These are phyloP conservation scores for Ramularia endophylla DNA, from an alignment of 2,329 filamentous ascomycete genomes.

Conservation along the genomic window DNA sequence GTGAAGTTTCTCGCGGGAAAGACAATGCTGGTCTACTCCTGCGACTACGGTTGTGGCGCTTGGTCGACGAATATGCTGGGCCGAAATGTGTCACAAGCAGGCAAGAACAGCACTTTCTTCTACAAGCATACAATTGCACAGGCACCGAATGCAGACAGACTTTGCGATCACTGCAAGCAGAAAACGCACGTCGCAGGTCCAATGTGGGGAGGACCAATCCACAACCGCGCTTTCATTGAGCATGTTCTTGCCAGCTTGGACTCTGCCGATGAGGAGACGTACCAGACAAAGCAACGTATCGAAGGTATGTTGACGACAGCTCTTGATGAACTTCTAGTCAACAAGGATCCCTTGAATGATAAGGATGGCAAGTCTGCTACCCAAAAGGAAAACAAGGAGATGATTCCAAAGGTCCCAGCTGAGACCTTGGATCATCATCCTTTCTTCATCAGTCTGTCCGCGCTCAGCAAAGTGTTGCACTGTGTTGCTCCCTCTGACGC, in stretches of 20 bases:
- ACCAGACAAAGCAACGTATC: constrained; percentile 74
- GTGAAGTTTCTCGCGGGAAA: constrained; percentile 89
- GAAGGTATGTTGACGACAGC: constrained; percentile 89
- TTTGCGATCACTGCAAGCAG: constrained; percentile 77
- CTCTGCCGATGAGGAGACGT: constrained; percentile 59
- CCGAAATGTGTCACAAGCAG: constrained; percentile 58
- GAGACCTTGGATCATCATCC: constrained; percentile 66
- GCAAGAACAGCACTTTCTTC: constrained; percentile 62
- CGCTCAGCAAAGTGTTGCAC: constrained; percentile 69
- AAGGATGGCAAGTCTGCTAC: background rate
- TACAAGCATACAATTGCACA: constrained; percentile 74
- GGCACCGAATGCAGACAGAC: constrained; percentile 59
- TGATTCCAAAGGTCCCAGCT: constrained; percentile 48
- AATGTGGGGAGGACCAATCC: constrained; percentile 89
- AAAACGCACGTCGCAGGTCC: constrained; percentile 86
- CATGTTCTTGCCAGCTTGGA: constrained; percentile 69
- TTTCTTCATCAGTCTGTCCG: constrained; percentile 78
- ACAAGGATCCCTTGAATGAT: constrained; percentile 8
- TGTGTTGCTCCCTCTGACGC: constrained; percentile 74
- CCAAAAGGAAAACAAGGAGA: constrained; percentile 9
- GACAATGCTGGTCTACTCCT: constrained; percentile 89
- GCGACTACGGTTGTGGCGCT: constrained; percentile 83
- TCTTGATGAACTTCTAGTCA: constrained; percentile 59
- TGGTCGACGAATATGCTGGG: constrained; percentile 80
- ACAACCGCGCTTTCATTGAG: constrained; percentile 77